Conservation (phyloP, 1,284 basidiomycete genomes). For the Trametes pubescens region DNA sequence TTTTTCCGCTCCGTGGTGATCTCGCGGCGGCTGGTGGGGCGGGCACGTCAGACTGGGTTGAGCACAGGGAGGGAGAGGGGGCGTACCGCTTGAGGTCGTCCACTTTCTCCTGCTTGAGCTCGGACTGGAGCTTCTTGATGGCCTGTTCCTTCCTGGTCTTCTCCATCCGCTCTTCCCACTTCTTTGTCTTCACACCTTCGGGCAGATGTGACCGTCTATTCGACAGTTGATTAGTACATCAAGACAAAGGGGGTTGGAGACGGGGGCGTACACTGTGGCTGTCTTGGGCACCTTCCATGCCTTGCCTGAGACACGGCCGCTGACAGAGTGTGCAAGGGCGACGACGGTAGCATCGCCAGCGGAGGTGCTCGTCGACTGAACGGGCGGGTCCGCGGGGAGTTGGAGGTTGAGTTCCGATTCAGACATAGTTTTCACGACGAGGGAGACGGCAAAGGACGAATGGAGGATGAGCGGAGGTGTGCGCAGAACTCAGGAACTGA, state of each 20-base stretch:
- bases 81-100: conserved; percentile 68
- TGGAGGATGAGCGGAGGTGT: conserved; percentile 13
- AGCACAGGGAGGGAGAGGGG: conserved; percentile 6
- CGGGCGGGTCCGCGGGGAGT: not conserved
- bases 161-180: conserved; percentile 74
- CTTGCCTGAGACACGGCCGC: conserved; percentile 31
- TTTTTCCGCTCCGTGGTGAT: conserved; percentile 74
- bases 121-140: conserved; percentile 73
- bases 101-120: conserved; percentile 79
- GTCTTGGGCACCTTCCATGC: conserved; percentile 50
- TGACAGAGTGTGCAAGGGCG: conserved; percentile 23
- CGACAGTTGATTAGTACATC: conserved; percentile 1
- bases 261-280: conserved; percentile 63
- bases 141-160: conserved; percentile 69
- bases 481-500: not conserved
- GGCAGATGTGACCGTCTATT: conserved; percentile 74
- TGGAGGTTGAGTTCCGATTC: not conserved
- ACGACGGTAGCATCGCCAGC: conserved; percentile 9
- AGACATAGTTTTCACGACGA: conserved; percentile 21
- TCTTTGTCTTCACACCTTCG: conserved; percentile 68
- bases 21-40: conserved; percentile 61
- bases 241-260: conserved; percentile 8
- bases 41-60: conserved; percentile 5
- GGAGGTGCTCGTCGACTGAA: not conserved
- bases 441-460: not conserved